Conservation (phyloP, 2,329 filamentous ascomycete genomes). For the Cordyceps militaris region DNA sequence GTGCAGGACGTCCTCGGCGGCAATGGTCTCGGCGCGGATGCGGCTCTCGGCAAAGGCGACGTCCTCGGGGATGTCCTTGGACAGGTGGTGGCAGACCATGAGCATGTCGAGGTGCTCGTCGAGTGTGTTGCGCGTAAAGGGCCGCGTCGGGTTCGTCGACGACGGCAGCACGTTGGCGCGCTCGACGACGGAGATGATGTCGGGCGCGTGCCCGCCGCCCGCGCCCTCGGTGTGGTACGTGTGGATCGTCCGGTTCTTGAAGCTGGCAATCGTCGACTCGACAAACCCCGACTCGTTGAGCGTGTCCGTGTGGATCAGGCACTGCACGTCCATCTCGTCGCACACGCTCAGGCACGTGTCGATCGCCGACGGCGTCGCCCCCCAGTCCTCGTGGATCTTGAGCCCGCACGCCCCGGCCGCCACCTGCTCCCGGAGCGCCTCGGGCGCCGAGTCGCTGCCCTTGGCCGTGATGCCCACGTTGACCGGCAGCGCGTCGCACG, state of each 20-base stretch:
- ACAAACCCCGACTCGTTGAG: slow-evolving; percentile 97
- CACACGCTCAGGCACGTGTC: slow-evolving; percentile 80
- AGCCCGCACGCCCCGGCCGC: slow-evolving; percentile 80
- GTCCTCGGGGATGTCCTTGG: slow-evolving; percentile 88
- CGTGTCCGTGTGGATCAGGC: slow-evolving; percentile 91
- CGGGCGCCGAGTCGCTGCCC: slow-evolving; percentile 72
- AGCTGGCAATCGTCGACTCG: slow-evolving; percentile 77
- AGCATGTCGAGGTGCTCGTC: slow-evolving; percentile 98
- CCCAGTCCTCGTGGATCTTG: slow-evolving; percentile 97
- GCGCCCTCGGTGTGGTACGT: slow-evolving; percentile 97
- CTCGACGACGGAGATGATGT: slow-evolving; percentile 92
- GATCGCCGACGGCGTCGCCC: slow-evolving; percentile 82
- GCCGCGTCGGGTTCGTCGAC: slow-evolving; percentile 78
- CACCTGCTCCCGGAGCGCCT: slow-evolving; percentile 70
- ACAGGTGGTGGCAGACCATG: slow-evolving; percentile 95
- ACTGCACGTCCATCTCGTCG: slow-evolving; percentile 87
- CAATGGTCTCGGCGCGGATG: slow-evolving; percentile 93
- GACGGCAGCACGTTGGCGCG: slow-evolving; percentile 69
- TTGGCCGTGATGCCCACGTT: slow-evolving; percentile 92
- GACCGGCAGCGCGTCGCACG: slow-evolving; percentile 70
- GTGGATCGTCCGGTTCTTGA: slow-evolving; percentile 84
- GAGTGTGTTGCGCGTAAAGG: slow-evolving; percentile 84
- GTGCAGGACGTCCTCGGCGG: slow-evolving; percentile 91
- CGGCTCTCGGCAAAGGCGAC: slow-evolving; percentile 91
- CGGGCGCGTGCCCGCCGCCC: slow-evolving; percentile 87